Percentiles rank a stretch among this genome's conserved stretches.
Evolutionary conservation across 192 early-diverging fungal species (phyloP).

Genomic region (Coemansia reversa): DNA sequence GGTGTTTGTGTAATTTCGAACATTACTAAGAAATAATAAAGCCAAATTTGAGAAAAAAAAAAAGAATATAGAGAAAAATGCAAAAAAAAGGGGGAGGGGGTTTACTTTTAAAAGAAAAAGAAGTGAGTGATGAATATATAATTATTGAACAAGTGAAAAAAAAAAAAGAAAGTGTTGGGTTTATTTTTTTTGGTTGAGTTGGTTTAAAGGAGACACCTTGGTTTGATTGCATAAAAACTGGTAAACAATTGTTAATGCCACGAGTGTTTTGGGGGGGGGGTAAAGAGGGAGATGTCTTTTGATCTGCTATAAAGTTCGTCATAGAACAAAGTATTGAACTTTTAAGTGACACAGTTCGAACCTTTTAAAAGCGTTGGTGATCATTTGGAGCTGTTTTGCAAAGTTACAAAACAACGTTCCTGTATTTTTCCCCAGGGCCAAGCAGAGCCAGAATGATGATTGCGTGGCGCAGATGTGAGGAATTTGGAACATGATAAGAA

Average conservation of each 20-base stretch:
- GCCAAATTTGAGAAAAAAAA: neutral
- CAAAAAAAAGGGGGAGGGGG: neutral
- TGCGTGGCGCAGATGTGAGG: neutral
- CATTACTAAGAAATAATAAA: constrained; percentile 9
- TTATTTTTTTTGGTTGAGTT: neutral
- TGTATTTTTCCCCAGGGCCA: neutral
- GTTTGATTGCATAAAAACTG: neutral
- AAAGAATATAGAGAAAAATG: neutral
- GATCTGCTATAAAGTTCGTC: neutral
- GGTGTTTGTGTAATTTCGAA: constrained; percentile 45
- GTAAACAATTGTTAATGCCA: constrained; percentile 2
- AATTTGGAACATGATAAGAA: neutral
- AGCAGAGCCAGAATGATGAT: neutral
- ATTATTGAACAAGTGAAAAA: neutral
- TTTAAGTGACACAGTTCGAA: too few species aligned
- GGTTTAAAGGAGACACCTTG: neutral
- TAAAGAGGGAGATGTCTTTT: neutral
- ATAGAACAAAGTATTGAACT: too few species aligned
- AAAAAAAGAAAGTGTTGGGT: neutral
- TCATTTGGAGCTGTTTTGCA: neutral
- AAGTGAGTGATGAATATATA: neutral
- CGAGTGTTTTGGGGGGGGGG: neutral
- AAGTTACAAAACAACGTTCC: neutral
- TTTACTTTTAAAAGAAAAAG: neutral
- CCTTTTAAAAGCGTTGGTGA: neutral